Conservation (phyloP, 1,139 yeast genomes). For the Hemisphaericaspora xylanilytica region DNA sequence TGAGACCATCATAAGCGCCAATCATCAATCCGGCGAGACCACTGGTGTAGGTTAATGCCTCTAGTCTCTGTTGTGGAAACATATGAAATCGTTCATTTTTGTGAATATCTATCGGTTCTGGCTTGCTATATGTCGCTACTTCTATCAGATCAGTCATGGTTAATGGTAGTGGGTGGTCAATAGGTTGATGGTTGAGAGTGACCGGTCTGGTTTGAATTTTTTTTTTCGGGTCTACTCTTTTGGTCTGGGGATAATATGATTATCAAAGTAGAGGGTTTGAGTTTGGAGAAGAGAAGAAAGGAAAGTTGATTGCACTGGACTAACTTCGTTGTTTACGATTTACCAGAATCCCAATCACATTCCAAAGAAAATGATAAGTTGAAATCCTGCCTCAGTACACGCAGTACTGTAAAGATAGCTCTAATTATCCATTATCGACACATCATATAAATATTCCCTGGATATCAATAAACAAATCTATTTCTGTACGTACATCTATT, state of each 20-base stretch:
- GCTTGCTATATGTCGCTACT: slow-evolving; percentile 3
- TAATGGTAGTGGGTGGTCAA: background rate
- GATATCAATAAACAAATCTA: background rate
- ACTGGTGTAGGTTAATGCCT: slow-evolving; percentile 33
- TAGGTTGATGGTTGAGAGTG: background rate
- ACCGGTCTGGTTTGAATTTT: background rate
- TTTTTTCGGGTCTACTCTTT: no score
- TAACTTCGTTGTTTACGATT: no score
- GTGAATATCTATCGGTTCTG: slow-evolving; percentile 15
- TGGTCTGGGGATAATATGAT: no score
- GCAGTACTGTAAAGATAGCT: no score
- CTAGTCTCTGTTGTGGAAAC: slow-evolving; percentile 35
- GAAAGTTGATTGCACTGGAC: no score
- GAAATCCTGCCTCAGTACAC: no score
- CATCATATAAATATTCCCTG: background rate
- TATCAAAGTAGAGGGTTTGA: no score
- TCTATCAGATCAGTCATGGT: slow-evolving; percentile 7
- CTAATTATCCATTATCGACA: no score
- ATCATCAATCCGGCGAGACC: slow-evolving; percentile 57
- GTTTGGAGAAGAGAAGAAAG: no score
- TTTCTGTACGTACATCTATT: slow-evolving; percentile 33
- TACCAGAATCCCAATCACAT: no score
- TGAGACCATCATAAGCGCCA: slow-evolving; percentile 66
- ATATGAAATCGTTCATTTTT: slow-evolving; percentile 42
- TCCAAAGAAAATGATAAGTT: no score